Percentiles rank a stretch among this genome's conserved stretches.
Conservation (phyloP, 2,329 filamentous ascomycete species). For the Aureobasidium leucospermi region DNA sequence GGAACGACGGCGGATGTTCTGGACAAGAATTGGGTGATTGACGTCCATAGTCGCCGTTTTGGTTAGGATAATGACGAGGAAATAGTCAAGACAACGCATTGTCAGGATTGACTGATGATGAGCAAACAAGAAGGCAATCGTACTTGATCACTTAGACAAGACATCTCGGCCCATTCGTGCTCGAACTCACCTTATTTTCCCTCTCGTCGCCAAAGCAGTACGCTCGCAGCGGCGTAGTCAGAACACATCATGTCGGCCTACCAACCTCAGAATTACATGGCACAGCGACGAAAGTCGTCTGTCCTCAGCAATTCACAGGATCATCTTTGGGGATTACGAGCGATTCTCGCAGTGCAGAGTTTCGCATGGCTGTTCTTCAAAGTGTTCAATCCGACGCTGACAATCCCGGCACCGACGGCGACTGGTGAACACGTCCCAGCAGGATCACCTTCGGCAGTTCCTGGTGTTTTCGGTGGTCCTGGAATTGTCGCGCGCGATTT, state of each 20-base stretch:
- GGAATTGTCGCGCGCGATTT: neutral
- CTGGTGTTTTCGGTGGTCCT: constrained; percentile 3
- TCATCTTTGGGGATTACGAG: constrained; percentile 39
- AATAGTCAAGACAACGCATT: neutral
- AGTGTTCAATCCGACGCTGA: constrained; percentile 36
- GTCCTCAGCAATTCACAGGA: constrained; percentile 15
- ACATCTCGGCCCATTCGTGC: neutral
- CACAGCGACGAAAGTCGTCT: constrained; percentile 8
- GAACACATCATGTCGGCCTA: neutral
- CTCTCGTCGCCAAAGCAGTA: neutral
- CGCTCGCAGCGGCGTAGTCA: constrained; percentile 1
- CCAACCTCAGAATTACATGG: constrained; percentile 5
- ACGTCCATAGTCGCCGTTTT: constrained; percentile 12
- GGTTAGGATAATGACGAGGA: constrained; percentile 1
- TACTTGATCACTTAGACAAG: neutral
- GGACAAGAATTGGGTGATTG: neutral
- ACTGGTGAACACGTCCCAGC: constrained; percentile 2
- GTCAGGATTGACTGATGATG: neutral
- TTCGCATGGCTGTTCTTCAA: constrained; percentile 41
- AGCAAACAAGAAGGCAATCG: neutral
- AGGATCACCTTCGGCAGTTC: neutral
- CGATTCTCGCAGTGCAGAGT: constrained; percentile 36
- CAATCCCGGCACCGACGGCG: neutral
- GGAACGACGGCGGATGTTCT: neutral
- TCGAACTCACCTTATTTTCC: constrained; percentile 4